A percentile compares a stretch with the other conserved stretches of the same genome.
phyloP scores from a whole-genome alignment of 768 basidiomycete genomes.

The Mycena vitilis region DNA sequence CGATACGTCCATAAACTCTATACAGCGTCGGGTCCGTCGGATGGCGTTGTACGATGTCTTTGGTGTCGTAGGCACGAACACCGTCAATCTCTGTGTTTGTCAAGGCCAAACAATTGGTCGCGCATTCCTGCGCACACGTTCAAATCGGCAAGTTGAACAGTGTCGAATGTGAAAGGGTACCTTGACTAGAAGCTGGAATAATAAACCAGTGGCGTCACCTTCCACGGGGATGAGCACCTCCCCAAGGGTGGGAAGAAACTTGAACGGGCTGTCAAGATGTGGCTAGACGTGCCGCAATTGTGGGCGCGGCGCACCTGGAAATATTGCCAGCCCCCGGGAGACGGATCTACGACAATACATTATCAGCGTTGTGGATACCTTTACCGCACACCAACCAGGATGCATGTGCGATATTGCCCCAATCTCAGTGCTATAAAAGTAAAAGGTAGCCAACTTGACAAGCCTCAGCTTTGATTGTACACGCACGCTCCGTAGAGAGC shows the following conservation, averaged over 20 bases:
- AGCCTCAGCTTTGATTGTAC: slow-evolving; percentile 8
- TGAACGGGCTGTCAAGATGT: background rate
- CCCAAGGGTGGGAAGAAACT: background rate
- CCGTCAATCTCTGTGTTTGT: too few relatives aligned
- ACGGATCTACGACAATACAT: background rate
- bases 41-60: too few relatives aligned
- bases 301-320: slow-evolving; percentile 17
- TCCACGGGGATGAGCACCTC: slow-evolving; percentile 19
- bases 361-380: background rate
- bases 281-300: background rate
- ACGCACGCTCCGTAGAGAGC: slow-evolving; percentile 4
- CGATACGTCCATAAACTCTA: too few relatives aligned
- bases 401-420: background rate
- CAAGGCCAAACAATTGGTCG: too few relatives aligned
- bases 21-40: too few relatives aligned
- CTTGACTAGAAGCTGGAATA: slow-evolving; percentile 25
- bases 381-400: background rate
- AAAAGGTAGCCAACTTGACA: background rate
- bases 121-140: too few relatives aligned
- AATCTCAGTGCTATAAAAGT: slow-evolving; percentile 10
- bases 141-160: too few relatives aligned
- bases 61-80: too few relatives aligned
- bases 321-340: slow-evolving; percentile 15
- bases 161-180: slow-evolving; percentile 9
- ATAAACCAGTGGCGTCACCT: slow-evolving; percentile 7